phyloP scores from a whole-genome alignment of 805 yeast genomes.

The Kodamaea neixiangensis region DNA sequence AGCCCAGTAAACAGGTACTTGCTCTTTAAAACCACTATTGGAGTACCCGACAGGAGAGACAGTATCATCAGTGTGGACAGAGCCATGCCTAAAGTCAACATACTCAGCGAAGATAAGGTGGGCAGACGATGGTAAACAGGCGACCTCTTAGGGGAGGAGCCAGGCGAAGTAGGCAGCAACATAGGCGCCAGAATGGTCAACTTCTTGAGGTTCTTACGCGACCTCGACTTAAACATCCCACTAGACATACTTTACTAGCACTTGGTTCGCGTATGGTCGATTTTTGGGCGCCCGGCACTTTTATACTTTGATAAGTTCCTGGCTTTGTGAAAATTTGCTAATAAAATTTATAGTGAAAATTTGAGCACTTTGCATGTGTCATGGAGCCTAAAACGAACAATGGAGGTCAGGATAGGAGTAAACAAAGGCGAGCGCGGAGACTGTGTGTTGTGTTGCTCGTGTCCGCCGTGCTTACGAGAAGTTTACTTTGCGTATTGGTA shows the following conservation, averaged over 20 bases:
- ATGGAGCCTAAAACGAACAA: neutral
- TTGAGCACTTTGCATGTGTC: neutral
- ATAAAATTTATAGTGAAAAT: neutral
- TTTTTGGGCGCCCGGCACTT: neutral
- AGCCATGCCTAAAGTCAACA: neutral
- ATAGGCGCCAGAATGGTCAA: slow-evolving; percentile 29
- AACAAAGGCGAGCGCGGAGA: neutral
- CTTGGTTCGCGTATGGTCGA: neutral
- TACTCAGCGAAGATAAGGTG: slow-evolving; percentile 11
- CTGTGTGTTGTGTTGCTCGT: too few relatives aligned
- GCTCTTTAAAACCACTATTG: slow-evolving; percentile 29
- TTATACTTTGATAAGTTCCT: neutral
- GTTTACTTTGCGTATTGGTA: too few relatives aligned
- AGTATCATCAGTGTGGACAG: too few relatives aligned
- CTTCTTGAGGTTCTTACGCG: slow-evolving; percentile 28
- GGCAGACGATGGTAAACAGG: slow-evolving; percentile 6
- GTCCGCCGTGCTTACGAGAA: too few relatives aligned
- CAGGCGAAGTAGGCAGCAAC: slow-evolving; percentile 6
- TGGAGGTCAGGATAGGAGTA: neutral
- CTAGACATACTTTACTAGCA: slow-evolving; percentile 21
- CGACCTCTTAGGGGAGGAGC: slow-evolving; percentile 8
- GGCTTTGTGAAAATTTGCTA: slow-evolving; percentile 4
- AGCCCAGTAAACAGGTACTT: slow-evolving; percentile 36
- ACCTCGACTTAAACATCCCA: slow-evolving; percentile 26
- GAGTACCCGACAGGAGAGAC: slow-evolving; percentile 8